Conservation (phyloP, 2,329 filamentous ascomycete species). For the Diaporthe citrichinensis region DNA sequence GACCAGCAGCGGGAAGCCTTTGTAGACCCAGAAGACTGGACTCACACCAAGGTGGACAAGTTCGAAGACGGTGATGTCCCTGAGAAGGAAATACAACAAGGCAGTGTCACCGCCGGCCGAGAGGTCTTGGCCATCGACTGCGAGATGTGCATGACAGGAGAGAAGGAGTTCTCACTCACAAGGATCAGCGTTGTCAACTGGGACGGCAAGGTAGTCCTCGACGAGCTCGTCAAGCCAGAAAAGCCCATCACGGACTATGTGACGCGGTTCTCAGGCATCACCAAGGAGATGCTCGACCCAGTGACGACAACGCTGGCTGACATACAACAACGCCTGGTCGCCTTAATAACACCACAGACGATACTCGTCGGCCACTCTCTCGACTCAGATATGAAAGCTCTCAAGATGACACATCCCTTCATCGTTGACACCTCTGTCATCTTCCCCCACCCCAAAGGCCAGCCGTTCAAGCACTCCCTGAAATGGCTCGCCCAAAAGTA, state of each 20-base stretch:
- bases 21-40: slow-evolving; percentile 80
- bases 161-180: slow-evolving; percentile 85
- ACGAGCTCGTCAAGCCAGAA: slow-evolving; percentile 92
- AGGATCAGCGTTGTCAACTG: slow-evolving; percentile 90
- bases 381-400: slow-evolving; percentile 85
- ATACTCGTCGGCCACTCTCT: slow-evolving; percentile 87
- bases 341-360: slow-evolving; percentile 78
- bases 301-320: slow-evolving; percentile 88
- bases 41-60: slow-evolving; percentile 79
- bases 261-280: slow-evolving; percentile 94
- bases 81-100: slow-evolving; percentile 80
- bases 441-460: slow-evolving; percentile 90
- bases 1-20: slow-evolving; percentile 68
- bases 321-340: slow-evolving; percentile 83
- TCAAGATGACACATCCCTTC: slow-evolving; percentile 91
- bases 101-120: slow-evolving; percentile 86
- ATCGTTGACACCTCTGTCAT: slow-evolving; percentile 92
- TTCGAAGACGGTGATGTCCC: slow-evolving; percentile 78
- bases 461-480: slow-evolving; percentile 89
- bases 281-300: slow-evolving; percentile 82
- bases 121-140: slow-evolving; percentile 89
- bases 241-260: slow-evolving; percentile 94
- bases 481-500: slow-evolving; percentile 93
- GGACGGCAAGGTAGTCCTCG: slow-evolving; percentile 85
- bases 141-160: slow-evolving; percentile 95